A percentile compares a stretch with the other conserved stretches of the same genome.
Conservation (phyloP, 495 filamentous ascomycete genomes). For the Aspergillus olivimuriae region DNA sequence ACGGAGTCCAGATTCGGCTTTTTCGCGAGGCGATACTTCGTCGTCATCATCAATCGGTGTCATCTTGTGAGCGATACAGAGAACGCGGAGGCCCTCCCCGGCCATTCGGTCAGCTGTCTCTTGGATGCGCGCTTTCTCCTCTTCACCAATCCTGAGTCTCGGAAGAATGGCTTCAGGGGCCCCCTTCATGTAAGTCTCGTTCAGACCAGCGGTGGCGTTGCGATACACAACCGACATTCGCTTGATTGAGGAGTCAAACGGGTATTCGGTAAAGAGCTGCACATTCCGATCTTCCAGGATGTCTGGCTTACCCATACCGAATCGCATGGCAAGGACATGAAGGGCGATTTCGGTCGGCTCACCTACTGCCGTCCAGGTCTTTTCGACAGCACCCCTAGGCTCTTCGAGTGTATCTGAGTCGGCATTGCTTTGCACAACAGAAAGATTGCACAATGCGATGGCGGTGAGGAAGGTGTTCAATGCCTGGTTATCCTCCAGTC, state of each 20-base stretch:
- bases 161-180: constrained; percentile 58
- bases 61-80: constrained; percentile 60
- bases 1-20: constrained; percentile 47
- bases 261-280: constrained; percentile 65
- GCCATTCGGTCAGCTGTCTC: constrained; percentile 59
- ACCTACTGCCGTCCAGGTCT: constrained; percentile 63
- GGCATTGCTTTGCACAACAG: constrained; percentile 55
- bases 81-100: constrained; percentile 70
- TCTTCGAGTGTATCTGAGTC: constrained; percentile 22
- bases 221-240: constrained; percentile 74
- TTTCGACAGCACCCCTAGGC: constrained; percentile 9
- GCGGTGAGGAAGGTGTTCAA: constrained; percentile 61
- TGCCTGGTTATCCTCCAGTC: constrained; percentile 24
- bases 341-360: constrained; percentile 83
- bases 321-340: constrained; percentile 70
- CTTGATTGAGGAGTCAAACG: constrained; percentile 78
- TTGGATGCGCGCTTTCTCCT: constrained; percentile 47
- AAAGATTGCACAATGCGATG: constrained; percentile 73
- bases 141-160: constrained; percentile 45
- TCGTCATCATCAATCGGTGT: constrained; percentile 16
- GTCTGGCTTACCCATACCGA: constrained; percentile 54
- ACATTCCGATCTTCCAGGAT: constrained; percentile 48
- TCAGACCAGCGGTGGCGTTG: constrained; percentile 21
- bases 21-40: constrained; percentile 26
- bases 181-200: constrained; percentile 60